These are phyloP conservation scores for Candida chauliodis DNA, from an alignment of 805 yeast species.

Conservation along the genomic window DNA sequence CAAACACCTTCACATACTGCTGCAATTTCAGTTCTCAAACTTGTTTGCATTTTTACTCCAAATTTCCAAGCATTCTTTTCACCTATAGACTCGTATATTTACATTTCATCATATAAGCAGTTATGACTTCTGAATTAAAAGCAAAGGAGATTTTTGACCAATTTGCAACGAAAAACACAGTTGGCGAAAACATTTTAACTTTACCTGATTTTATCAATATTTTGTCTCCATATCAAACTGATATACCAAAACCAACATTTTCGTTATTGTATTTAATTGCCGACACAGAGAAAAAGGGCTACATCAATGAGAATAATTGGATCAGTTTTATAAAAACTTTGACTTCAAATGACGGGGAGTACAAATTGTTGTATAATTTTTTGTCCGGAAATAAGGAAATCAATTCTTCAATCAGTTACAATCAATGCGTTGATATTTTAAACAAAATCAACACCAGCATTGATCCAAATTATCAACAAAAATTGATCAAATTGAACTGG, in stretches of 20 bases:
- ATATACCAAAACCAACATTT: slow-evolving; percentile 34
- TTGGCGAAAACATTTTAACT: slow-evolving; percentile 23
- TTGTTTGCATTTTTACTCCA: background rate
- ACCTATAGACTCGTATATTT: no score
- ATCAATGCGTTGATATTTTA: slow-evolving; percentile 32
- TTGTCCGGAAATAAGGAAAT: slow-evolving; percentile 15
- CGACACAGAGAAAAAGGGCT: slow-evolving; percentile 70
- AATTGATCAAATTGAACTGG: slow-evolving; percentile 41
- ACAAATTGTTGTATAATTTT: slow-evolving; percentile 24
- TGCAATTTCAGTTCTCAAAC: no score
- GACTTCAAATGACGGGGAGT: slow-evolving; percentile 26
- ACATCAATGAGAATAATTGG: slow-evolving; percentile 69
- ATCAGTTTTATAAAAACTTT: slow-evolving; percentile 58
- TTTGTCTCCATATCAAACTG: slow-evolving; percentile 40
- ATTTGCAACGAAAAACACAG: slow-evolving; percentile 28
- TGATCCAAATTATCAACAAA: slow-evolving; percentile 40
- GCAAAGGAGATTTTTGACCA: slow-evolving; percentile 37
- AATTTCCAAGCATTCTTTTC: slow-evolving; percentile 1
- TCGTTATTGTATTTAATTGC: slow-evolving; percentile 73
- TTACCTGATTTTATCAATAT: slow-evolving; percentile 35
- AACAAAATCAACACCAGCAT: slow-evolving; percentile 37
- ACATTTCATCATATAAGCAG: no score
- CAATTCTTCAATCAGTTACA: slow-evolving; percentile 22
- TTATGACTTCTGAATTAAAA: slow-evolving; percentile 16
- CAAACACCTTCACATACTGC: no score